Evolutionary conservation across 306 rosid species (phyloP).

Genomic region (Cicer pinnatifidum): DNA sequence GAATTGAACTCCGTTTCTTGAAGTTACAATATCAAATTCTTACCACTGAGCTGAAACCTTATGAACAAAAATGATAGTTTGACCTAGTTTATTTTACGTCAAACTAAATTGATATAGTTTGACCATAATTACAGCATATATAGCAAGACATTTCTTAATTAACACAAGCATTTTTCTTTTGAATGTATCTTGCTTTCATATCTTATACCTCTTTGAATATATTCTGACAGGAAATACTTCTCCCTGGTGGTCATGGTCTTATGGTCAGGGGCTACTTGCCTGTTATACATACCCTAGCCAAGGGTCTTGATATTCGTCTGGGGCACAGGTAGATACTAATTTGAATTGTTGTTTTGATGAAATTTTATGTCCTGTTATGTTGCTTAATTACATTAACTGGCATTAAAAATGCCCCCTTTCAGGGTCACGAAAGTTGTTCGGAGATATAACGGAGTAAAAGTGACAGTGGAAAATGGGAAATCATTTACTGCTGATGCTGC

Average conservation of each 20-base stretch:
- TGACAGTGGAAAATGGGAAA: constrained; percentile 72
- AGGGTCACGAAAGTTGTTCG: constrained; percentile 81
- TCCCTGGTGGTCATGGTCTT: constrained; percentile 99
- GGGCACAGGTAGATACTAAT: constrained; percentile 67
- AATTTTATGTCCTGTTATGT: constrained; percentile 12
- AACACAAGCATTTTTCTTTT: not conserved
- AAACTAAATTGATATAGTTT: not conserved
- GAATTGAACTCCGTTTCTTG: not conserved
- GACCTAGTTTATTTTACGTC: too few species aligned
- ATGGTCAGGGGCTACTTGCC: constrained; percentile 99
- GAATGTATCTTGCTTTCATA: not conserved
- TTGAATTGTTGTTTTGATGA: not conserved
- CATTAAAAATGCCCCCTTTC: constrained; percentile 37
- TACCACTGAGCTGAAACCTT: too few species aligned
- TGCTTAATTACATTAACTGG: constrained; percentile 23
- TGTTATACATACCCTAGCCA: constrained; percentile 88
- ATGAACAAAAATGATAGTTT: too few species aligned
- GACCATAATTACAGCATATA: constrained; percentile 7
- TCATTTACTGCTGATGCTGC: constrained; percentile 91
- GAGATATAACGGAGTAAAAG: constrained; percentile 80
- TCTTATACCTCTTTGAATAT: constrained; percentile 17
- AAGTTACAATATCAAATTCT: not conserved
- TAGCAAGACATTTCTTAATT: not conserved
- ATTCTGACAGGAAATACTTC: constrained; percentile 75
- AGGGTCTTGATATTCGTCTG: constrained; percentile 90